Percentiles rank a stretch among this genome's conserved stretches.
These are phyloP conservation scores for Botrytis fabae DNA, from an alignment of 2,329 filamentous ascomycete species.

Conservation along the genomic window DNA sequence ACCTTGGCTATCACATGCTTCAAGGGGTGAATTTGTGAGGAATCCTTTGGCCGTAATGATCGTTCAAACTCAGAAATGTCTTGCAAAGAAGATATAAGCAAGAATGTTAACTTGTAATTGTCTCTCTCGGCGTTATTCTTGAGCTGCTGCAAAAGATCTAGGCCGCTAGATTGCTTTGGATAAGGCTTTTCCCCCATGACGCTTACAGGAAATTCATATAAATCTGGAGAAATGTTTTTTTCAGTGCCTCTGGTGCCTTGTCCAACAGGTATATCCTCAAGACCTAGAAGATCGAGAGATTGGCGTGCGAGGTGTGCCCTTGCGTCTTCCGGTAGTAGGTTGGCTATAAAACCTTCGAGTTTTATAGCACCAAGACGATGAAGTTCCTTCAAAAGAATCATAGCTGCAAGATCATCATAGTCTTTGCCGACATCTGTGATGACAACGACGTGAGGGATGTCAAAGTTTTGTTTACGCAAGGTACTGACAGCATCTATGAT, in stretches of 20 bases:
- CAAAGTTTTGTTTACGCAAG: neutral
- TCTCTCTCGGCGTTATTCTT: conserved; percentile 26
- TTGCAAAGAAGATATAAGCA: conserved; percentile 35
- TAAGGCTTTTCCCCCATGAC: conserved; percentile 30
- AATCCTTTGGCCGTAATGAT: neutral
- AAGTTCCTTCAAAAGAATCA: conserved; percentile 37
- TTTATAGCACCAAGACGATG: conserved; percentile 34
- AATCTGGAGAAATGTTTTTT: conserved; percentile 8
- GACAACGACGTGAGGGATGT: conserved; percentile 30
- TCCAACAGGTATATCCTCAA: conserved; percentile 32
- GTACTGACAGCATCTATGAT: neutral
- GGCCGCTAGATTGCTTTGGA: conserved; percentile 21
- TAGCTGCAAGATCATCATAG: conserved; percentile 37
- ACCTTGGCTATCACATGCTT: conserved; percentile 27
- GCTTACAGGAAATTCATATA: conserved; percentile 32
- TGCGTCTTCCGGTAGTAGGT: conserved; percentile 31
- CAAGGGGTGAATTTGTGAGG: neutral
- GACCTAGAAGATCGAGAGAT: conserved; percentile 31
- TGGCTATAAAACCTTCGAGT: conserved; percentile 37
- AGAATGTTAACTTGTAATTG: conserved; percentile 32
- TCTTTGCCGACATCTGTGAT: conserved; percentile 40
- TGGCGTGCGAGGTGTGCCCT: conserved; percentile 34
- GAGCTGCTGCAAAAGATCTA: conserved; percentile 26
- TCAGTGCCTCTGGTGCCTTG: conserved; percentile 24
- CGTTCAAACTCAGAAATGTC: conserved; percentile 33